Base-by-base conservation (phyloP, 345 rosid species). In the Gossypioides kirkii region DNA sequence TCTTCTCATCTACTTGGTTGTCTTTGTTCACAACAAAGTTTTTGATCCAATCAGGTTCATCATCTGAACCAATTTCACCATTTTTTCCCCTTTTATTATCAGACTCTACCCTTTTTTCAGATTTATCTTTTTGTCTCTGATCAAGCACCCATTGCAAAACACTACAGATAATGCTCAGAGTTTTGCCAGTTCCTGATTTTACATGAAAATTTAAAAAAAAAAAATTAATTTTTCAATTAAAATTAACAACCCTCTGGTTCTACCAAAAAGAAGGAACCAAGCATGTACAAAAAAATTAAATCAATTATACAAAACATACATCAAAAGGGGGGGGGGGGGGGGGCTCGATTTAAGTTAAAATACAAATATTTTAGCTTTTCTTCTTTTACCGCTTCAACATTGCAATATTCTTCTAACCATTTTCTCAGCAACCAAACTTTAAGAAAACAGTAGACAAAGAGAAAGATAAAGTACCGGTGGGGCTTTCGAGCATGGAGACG, bases 401-500 rank as follows among this genome's bases (percentile, higher is more conserved):
- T 22, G 3, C 7, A 18, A 63, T 10, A 10, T 18, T 63, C 14
- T 63, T 20, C 26, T 69, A 23, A 32, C 43, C 16, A 8, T 69
- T 50, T 53, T 69, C 47, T 65, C 22, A 50, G 73, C 10, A 62
- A 14, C 58, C 50, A 26, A 25, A 46, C 54, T 11, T 47, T 11
- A 22, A 7, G 3, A 49, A 25, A 3, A 14, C 4, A 13, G 4
- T 58, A 28, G 5, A 58, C 10, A 67, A 14, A 73, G 53, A 50
- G 2, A 50, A 6, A 55, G 10, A 55, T 23, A 42, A 58, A 72
- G 46, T 65, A 92, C 98, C 98, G 1, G 97, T 94, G 68, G 98
- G 97, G 81, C 97, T 94, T 52, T 94, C 97, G 73, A 94, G 97
- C 93, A 94, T 89, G 87, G 97, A 89, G 72, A 94, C 85, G 75